Conservation (phyloP, 2,329 filamentous ascomycete genomes). For the Neofusicoccum cordaticola region DNA sequence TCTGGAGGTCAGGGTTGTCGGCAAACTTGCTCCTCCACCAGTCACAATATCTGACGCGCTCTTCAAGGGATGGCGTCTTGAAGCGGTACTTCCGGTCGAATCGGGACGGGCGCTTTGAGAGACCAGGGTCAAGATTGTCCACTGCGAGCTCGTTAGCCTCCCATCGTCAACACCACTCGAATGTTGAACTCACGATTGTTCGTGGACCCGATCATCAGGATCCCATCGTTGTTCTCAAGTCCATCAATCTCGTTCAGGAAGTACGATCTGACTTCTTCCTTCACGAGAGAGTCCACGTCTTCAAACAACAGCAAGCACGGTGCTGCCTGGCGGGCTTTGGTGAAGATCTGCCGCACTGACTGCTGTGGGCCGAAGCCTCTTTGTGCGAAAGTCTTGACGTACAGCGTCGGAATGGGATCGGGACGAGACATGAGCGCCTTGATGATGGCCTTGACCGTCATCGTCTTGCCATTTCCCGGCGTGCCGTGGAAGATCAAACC, state of each 20-base stretch:
- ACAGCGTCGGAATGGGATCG: conserved; percentile 53
- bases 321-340: conserved; percentile 59
- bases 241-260: conserved; percentile 74
- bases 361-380: conserved; percentile 57
- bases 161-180: too few species aligned
- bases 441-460: conserved; percentile 70
- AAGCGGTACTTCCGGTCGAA: conserved; percentile 51
- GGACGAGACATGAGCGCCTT: conserved; percentile 57
- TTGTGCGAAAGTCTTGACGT: conserved; percentile 51
- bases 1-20: conserved; percentile 24
- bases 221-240: conserved; percentile 66
- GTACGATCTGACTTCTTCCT: conserved; percentile 60
- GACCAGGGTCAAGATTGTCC: conserved; percentile 60
- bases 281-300: conserved; percentile 66
- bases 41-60: conserved; percentile 42
- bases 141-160: conserved; percentile 19
- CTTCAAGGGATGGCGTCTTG: conserved; percentile 36
- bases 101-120: conserved; percentile 45
- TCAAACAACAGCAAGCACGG: conserved; percentile 71
- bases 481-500: conserved; percentile 67
- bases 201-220: conserved; percentile 66
- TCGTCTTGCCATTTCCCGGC: conserved; percentile 67
- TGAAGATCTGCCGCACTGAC: conserved; percentile 36
- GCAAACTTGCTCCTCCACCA: conserved; percentile 45
- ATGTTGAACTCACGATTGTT: conserved; percentile 44